Conservation (phyloP, 371 early-diverging fungal genomes). For the Mortierella sp. region DNA sequence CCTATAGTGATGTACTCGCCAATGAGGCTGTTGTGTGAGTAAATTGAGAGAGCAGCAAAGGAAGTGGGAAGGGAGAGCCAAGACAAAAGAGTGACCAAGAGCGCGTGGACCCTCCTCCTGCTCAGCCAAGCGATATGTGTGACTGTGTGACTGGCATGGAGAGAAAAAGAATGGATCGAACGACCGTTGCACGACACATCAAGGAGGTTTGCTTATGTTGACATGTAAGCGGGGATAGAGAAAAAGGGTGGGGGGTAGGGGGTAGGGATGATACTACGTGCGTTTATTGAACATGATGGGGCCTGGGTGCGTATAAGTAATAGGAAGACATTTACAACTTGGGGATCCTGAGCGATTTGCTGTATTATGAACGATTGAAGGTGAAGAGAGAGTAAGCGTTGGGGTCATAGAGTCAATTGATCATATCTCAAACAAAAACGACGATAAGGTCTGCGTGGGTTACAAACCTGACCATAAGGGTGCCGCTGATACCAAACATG, state of each 20-base stretch:
- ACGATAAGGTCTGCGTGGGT: not conserved
- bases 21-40: not conserved
- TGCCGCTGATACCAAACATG: constrained; percentile 84
- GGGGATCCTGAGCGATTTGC: constrained; percentile 77
- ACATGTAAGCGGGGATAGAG: not conserved
- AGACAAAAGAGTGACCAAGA: not conserved
- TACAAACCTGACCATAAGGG: constrained; percentile 79
- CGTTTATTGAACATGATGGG: too few relatives aligned
- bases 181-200: not conserved
- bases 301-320: not conserved
- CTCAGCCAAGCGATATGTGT: not conserved
- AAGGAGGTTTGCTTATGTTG: not conserved
- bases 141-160: not conserved
- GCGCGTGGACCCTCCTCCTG: constrained; percentile 2
- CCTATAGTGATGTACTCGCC: not conserved
- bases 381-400: not conserved
- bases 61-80: not conserved
- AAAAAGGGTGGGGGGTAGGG: not conserved
- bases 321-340: constrained; percentile 60
- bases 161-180: not conserved
- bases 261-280: not conserved
- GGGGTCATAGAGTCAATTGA: not conserved
- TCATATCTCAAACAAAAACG: not conserved
- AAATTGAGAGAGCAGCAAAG: not conserved
- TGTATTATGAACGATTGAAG: not conserved